These are phyloP conservation scores for Aspergillus calidoustus DNA, from an alignment of 2,329 filamentous ascomycete species.

Conservation along the genomic window DNA sequence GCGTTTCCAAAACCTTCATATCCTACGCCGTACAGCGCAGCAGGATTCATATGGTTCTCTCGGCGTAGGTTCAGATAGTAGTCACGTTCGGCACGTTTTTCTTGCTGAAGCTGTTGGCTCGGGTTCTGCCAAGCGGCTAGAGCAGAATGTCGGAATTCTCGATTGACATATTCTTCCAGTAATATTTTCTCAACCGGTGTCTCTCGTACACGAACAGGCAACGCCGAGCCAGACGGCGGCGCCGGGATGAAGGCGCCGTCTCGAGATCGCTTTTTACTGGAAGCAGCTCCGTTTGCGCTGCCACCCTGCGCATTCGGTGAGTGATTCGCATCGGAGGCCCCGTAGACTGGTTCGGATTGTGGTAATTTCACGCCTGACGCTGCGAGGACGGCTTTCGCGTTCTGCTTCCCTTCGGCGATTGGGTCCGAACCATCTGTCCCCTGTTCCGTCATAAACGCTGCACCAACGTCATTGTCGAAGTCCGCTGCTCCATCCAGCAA, in stretches of 20 bases:
- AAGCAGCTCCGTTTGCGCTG: conserved; percentile 54
- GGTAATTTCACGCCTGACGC: conserved; percentile 49
- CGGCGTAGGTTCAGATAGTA: conserved; percentile 71
- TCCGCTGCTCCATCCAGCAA: conserved; percentile 27
- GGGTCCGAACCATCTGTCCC: conserved; percentile 44
- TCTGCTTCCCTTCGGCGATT: conserved; percentile 64
- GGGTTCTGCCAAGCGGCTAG: conserved; percentile 57
- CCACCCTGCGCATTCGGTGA: conserved; percentile 35
- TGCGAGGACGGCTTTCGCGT: conserved; percentile 62
- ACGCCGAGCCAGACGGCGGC: conserved; percentile 34
- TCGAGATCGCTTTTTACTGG: conserved; percentile 62
- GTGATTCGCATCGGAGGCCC: conserved; percentile 35
- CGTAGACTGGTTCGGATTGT: conserved; percentile 34
- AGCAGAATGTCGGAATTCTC: conserved; percentile 65
- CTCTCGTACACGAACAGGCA: conserved; percentile 44
- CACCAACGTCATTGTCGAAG: conserved; percentile 26
- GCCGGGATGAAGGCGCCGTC: conserved; percentile 60
- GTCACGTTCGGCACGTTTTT: conserved; percentile 69
- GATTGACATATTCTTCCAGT: conserved; percentile 67
- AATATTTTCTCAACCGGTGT: conserved; percentile 55
- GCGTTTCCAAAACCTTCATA: conserved; percentile 91
- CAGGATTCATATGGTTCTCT: conserved; percentile 61
- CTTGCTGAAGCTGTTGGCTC: conserved; percentile 62
- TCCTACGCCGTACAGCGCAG: conserved; percentile 68
- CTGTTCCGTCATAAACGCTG: conserved; percentile 30